Evolutionary conservation across 1,139 yeast species (phyloP).

Genomic region (Yamadazyma oceani): DNA sequence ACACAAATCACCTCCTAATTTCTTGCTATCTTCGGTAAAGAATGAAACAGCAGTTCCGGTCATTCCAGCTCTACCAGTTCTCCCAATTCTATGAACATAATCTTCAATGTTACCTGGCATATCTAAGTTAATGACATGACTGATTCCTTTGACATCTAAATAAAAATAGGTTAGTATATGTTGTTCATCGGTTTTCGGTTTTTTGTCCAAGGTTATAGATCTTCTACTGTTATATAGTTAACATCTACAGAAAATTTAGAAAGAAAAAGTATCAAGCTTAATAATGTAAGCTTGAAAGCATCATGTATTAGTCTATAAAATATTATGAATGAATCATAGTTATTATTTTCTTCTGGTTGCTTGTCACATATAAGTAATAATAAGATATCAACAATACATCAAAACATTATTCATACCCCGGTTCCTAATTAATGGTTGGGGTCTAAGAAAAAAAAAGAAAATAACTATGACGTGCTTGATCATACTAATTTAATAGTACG

Average conservation of each 20-base stretch:
- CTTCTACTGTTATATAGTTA: too few species aligned
- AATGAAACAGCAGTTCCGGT: constrained; percentile 94
- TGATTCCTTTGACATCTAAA: constrained; percentile 94
- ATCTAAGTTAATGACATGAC: constrained; percentile 89
- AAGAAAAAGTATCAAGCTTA: neutral
- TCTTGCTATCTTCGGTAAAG: constrained; percentile 84
- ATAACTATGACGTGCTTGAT: constrained; percentile 1
- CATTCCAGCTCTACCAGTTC: constrained; percentile 99
- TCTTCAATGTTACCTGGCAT: constrained; percentile 99
- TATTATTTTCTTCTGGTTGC: neutral
- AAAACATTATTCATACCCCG: too few species aligned
- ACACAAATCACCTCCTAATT: constrained; percentile 87
- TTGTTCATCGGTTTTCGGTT: neutral
- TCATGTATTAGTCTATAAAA: constrained; percentile 2
- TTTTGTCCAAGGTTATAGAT: constrained; percentile 1
- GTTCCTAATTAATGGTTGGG: too few species aligned
- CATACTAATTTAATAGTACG: neutral
- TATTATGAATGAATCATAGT: constrained; percentile 2
- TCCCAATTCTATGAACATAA: constrained; percentile 93
- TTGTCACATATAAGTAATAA: neutral
- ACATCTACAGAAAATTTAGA: constrained; percentile 2
- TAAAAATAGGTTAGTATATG: constrained; percentile 32
- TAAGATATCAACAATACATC: neutral
- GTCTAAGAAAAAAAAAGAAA: constrained; percentile 1
- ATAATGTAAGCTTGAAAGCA: neutral